Conservation (phyloP, 2,329 filamentous ascomycete species). For the Aurifilum marmelostoma region DNA sequence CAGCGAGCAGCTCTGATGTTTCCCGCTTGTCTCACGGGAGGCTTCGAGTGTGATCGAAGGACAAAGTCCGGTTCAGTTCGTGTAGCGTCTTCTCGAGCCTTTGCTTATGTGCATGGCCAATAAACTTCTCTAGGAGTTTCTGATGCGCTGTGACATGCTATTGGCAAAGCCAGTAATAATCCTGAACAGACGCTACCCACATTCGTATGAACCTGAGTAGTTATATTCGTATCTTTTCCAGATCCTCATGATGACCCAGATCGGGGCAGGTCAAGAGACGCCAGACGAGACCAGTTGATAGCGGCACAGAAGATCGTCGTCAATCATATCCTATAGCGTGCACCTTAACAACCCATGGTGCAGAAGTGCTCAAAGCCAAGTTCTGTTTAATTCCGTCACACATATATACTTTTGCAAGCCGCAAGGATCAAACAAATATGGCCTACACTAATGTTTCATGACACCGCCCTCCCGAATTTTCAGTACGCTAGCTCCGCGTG, state of each 20-base stretch:
- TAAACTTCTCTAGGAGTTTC: too few relatives aligned
- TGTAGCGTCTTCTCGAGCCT: too few relatives aligned
- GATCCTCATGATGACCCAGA: not conserved
- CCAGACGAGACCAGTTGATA: not conserved
- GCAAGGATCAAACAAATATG: not conserved
- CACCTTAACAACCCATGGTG: not conserved
- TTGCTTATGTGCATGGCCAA: too few relatives aligned
- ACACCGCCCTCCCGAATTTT: too few relatives aligned
- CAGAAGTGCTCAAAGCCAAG: conserved; percentile 6
- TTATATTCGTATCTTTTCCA: not conserved
- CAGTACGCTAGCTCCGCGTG: not conserved
- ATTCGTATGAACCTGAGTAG: not conserved
- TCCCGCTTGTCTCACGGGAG: too few relatives aligned
- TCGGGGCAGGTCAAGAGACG: not conserved
- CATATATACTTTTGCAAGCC: not conserved
- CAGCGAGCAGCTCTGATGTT: not conserved
- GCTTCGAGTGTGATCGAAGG: too few relatives aligned
- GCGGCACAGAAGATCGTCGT: not conserved
- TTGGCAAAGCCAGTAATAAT: not conserved
- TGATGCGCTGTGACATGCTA: too few relatives aligned
- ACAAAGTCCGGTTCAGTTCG: too few relatives aligned
- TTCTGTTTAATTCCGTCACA: not conserved
- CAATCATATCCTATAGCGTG: not conserved
- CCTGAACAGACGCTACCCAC: not conserved
- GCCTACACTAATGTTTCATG: not conserved